Evolutionary conservation across 352 stramenopile genomes (phyloP), one percentile per base, ranked within the genome.

Genomic region (Phytophthora sp.): DNA sequence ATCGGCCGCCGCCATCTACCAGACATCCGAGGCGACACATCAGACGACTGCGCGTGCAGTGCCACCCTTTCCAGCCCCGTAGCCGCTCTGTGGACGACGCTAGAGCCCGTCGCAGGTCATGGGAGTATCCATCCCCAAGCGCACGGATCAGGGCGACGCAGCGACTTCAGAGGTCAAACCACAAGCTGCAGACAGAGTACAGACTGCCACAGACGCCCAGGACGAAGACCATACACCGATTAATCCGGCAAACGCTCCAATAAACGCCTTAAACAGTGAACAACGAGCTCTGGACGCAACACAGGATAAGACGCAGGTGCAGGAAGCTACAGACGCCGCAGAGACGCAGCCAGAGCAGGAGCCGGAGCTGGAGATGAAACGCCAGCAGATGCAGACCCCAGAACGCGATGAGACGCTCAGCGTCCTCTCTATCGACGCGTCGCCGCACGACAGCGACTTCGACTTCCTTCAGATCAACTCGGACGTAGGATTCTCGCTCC

Each of bases 401-500:
- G 62, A 70, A n/a, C 35, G 26, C 29, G 72, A 76, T 3, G 80
- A 87, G n/a, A 42, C 62, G 44, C 54, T 87, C 24, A 89, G 76
- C 44, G 67, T 88, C 31, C 78, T 88, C 42, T 88, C 79, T 8
- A 76, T 67, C 35, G 76, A 89, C 39, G 69, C 61, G 38, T 84
- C 66, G 6, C 67, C 66, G 0, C 67, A 73, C 18, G 79, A 78
- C 38, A 83, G 73, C 52, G 70, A 83, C 33, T 83, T 85, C 11
- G 84, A 91, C 35, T 89, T 90, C 36, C 73, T 91, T 27, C 69
- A 66, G 36, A 23, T 70, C 13, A 51, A 53, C 23, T 20, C 47
- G 6, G 46, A 73, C 23, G 38, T 54, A 5, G 61, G 60, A 1
- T 86, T 90, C 33, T 83, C 73, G 21, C 53, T 91, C 9, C 80